Evolutionary conservation across 2,329 filamentous ascomycete genomes (phyloP), one percentile per base, ranked within the genome.

Genomic region (Colletotrichum filicis): DNA sequence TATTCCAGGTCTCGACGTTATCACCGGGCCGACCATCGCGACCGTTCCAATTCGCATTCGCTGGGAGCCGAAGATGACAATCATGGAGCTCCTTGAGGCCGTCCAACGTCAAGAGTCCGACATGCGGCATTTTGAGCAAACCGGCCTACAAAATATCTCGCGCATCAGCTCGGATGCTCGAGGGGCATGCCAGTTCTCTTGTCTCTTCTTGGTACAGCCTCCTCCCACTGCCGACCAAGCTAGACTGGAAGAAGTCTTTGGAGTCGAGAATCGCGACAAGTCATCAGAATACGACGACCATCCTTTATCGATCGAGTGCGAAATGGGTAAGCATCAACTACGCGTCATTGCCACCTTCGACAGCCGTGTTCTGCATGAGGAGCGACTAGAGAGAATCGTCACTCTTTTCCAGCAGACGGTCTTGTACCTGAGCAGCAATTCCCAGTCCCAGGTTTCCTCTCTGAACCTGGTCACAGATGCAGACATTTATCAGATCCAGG

Each of bases 91-190:
- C 8, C 42, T 49, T 9, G 42, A 49, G 42, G 42, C 19, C 7
- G 42, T 49, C 46, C 42, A 22, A n/a, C 35, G 16, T 22, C 14
- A 79, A 60, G 75, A 75, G 4, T 75, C 76, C 4, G 76, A 79
- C 8, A 73, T 78, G 46, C 76, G 79, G 2, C 73, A 74, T 0
- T 74, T 77, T 57, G 80, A 80, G 22, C 76, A 82, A 2, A 63
- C 77, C 1, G 79, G 80, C 5, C 74, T 83, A 1, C 76, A 79
- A 11, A 75, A 79, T 30, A 76, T 66, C 19, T n/a, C 42, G 42
- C 42, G 42, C 42, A 49, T 49, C 42, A 49, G 42, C 19, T 49
- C 42, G 19, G 42, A 49, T 49, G 42, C 42, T 49, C 42, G 42
- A 49, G 42, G 42, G 9, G 42, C 42, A 49, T 49, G 42, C 42